Percentiles rank a stretch among this genome's conserved stretches.
Evolutionary conservation across 176 grass and related monocot species (phyloP).

Genomic region (Oryza officinalis): DNA sequence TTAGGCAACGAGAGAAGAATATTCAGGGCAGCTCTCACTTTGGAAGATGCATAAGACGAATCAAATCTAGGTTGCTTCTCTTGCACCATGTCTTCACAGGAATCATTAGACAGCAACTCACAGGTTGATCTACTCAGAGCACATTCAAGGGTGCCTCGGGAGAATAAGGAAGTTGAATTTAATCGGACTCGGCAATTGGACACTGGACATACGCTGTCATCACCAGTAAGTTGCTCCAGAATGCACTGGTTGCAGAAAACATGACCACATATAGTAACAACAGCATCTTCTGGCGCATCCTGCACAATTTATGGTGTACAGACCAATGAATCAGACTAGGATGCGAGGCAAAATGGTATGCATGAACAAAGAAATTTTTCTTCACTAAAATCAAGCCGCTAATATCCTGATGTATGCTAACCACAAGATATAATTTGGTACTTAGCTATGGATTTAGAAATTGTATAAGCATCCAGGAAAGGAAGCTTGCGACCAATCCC

Average conservation of each 20-base stretch:
- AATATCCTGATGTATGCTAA: not conserved
- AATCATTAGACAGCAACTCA: constrained; percentile 50
- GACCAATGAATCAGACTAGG: constrained; percentile 26
- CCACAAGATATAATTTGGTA: not conserved
- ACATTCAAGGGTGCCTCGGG: constrained; percentile 73
- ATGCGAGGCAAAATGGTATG: constrained; percentile 17
- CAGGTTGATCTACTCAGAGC: constrained; percentile 54
- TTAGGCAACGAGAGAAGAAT: constrained; percentile 82
- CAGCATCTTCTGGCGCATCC: constrained; percentile 97
- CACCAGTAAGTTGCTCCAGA: constrained; percentile 81
- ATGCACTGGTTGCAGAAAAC: constrained; percentile 98
- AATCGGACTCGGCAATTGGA: constrained; percentile 68
- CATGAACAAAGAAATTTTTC: not conserved
- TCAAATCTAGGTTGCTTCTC: constrained; percentile 46
- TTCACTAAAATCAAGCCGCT: not conserved
- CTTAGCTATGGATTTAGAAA: not conserved
- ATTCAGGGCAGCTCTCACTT: constrained; percentile 80
- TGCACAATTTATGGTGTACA: constrained; percentile 33
- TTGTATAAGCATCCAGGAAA: constrained; percentile 7
- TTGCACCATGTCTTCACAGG: constrained; percentile 46
- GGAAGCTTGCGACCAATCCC: not conserved
- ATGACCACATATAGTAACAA: constrained; percentile 83
- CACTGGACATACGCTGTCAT: constrained; percentile 71
- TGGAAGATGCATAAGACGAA: constrained; percentile 74
- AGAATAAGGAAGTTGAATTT: constrained; percentile 71